Evolutionary conservation across 2,329 filamentous ascomycete species (phyloP).

Genomic region (Trichophyton verrucosum): DNA sequence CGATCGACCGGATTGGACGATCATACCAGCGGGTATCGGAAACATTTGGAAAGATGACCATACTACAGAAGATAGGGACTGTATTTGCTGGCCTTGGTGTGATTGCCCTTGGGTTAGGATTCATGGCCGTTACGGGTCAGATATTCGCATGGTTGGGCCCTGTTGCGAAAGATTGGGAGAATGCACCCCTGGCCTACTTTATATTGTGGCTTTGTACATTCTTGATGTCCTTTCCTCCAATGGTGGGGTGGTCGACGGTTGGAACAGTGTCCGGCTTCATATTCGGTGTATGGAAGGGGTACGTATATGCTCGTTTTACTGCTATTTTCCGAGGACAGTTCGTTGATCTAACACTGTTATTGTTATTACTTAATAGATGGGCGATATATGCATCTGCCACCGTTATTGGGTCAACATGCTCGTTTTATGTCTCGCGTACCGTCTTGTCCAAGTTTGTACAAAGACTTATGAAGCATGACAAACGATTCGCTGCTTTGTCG

Average conservation of each 20-base stretch:
- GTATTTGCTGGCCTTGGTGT: slow-evolving; percentile 39
- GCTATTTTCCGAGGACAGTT: slow-evolving; percentile 35
- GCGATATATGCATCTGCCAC: slow-evolving; percentile 69
- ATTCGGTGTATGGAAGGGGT: slow-evolving; percentile 60
- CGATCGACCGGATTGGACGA: slow-evolving; percentile 27
- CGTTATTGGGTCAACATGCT: slow-evolving; percentile 60
- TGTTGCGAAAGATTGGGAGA: slow-evolving; percentile 63
- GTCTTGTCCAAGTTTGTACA: slow-evolving; percentile 68
- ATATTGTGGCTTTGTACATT: slow-evolving; percentile 67
- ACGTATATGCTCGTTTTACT: slow-evolving; percentile 27
- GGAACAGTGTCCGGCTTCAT: slow-evolving; percentile 58
- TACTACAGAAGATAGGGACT: slow-evolving; percentile 50
- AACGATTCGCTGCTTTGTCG: slow-evolving; percentile 74
- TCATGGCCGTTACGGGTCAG: slow-evolving; percentile 63
- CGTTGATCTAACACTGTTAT: slow-evolving; percentile 44
- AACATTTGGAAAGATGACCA: slow-evolving; percentile 30
- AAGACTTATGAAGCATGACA: slow-evolving; percentile 66
- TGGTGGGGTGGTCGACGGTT: slow-evolving; percentile 76
- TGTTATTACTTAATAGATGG: slow-evolving; percentile 47
- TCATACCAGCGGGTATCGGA: slow-evolving; percentile 22
- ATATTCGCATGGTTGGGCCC: slow-evolving; percentile 68
- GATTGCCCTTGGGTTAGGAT: slow-evolving; percentile 50
- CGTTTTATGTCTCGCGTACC: slow-evolving; percentile 70
- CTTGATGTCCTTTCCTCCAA: slow-evolving; percentile 66
- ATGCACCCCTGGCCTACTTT: slow-evolving; percentile 56